A percentile compares a stretch with the other conserved stretches of the same genome.
Conservation (phyloP, 441 rosid species). For the Adansonia gregorii region DNA sequence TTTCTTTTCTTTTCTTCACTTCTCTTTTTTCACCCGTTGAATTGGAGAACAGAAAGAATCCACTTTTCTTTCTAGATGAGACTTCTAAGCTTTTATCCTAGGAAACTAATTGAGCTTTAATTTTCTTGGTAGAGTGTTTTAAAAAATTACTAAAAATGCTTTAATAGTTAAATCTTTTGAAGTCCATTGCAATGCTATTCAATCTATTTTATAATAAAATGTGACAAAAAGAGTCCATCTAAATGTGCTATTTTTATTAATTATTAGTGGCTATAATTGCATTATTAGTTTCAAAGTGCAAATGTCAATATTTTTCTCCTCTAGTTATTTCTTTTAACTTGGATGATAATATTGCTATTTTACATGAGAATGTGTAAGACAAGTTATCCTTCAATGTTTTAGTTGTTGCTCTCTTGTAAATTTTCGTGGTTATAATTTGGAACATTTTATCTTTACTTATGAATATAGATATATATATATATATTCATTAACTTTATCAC, state of each 20-base stretch:
- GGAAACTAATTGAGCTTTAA: background rate
- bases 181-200: background rate
- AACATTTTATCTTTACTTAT: background rate
- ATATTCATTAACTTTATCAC: background rate
- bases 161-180: slow-evolving; percentile 7
- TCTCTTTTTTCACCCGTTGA: background rate
- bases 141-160: background rate
- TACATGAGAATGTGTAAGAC: background rate
- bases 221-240: background rate
- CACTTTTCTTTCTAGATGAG: background rate
- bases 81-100: background rate
- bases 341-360: background rate
- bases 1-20: background rate
- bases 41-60: background rate
- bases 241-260: background rate
- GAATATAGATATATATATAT: background rate
- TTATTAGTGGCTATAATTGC: background rate
- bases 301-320: background rate
- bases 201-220: background rate
- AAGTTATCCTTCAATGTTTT: background rate
- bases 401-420: background rate
- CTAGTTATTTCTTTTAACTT: background rate
- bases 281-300: background rate
- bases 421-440: background rate
- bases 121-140: background rate